These are phyloP conservation scores for Dothistroma pini DNA, from an alignment of 2,329 filamentous ascomycete species.

Conservation along the genomic window DNA sequence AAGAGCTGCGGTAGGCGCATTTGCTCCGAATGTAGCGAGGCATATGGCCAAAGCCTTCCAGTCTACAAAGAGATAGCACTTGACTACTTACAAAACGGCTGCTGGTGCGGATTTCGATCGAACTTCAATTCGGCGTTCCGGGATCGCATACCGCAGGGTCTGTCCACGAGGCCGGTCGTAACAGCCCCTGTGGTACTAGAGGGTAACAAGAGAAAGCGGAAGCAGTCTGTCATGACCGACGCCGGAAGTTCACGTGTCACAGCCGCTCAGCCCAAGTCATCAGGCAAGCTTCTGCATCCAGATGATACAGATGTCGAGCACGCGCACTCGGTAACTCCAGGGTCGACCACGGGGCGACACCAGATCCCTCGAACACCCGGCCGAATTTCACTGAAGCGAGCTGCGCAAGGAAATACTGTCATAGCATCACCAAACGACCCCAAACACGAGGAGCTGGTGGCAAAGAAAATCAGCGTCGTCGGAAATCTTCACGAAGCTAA, in stretches of 20 bases:
- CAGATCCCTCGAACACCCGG: neutral
- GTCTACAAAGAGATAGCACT: constrained; percentile 13
- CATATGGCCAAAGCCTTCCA: neutral
- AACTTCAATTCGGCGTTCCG: constrained; percentile 9
- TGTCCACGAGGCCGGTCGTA: neutral
- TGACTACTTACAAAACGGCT: constrained; percentile 16
- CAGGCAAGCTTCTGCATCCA: neutral
- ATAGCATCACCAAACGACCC: neutral
- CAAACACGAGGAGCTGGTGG: neutral
- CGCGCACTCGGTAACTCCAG: neutral
- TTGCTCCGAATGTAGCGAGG: constrained; percentile 20
- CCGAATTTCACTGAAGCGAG: neutral
- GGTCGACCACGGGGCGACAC: neutral
- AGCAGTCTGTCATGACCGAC: neutral
- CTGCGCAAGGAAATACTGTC: neutral
- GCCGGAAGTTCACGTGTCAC: neutral
- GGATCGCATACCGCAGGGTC: neutral
- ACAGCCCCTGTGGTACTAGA: neutral
- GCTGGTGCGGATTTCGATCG: constrained; percentile 16
- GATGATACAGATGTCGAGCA: neutral
- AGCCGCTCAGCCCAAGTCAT: neutral
- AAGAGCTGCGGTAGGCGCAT: constrained; percentile 17
- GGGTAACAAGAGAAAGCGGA: neutral
- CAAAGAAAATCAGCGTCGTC: neutral
- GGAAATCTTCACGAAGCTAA: neutral